These are phyloP conservation scores for Lepidopterella palustris DNA, from an alignment of 495 filamentous ascomycete genomes.

Conservation along the genomic window DNA sequence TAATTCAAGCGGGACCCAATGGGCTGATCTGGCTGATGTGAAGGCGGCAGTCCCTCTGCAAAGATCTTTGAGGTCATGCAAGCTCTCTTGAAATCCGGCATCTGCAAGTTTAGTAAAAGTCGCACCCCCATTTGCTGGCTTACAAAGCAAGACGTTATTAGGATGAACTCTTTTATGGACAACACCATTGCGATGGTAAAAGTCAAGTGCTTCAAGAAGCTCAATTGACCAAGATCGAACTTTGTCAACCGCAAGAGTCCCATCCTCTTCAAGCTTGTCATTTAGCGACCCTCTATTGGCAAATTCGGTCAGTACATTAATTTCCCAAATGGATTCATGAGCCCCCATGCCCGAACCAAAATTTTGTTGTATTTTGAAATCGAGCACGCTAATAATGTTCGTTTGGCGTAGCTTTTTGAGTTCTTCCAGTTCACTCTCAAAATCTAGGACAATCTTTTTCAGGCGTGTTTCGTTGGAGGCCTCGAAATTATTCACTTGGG, in stretches of 20 bases:
- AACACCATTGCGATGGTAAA: constrained; percentile 73
- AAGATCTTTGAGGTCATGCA: constrained; percentile 52
- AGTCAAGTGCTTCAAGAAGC: constrained; percentile 83
- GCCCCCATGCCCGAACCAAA: constrained; percentile 28
- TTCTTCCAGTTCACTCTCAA: constrained; percentile 64
- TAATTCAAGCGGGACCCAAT: constrained; percentile 79
- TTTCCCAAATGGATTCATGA: too few relatives aligned
- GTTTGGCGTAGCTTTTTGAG: constrained; percentile 67
- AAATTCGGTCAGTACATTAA: constrained; percentile 72
- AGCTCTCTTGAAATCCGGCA: constrained; percentile 56
- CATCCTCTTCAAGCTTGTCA: constrained; percentile 72
- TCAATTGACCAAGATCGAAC: constrained; percentile 81
- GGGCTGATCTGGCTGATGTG: constrained; percentile 52
- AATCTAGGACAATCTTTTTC: constrained; percentile 60
- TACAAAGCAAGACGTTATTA: constrained; percentile 65
- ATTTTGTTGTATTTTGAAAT: constrained; percentile 62
- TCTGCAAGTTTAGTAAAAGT: constrained; percentile 60
- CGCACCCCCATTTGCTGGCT: constrained; percentile 50
- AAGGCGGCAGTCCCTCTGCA: constrained; percentile 38
- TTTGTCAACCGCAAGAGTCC: constrained; percentile 61
- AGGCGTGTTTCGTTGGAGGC: constrained; percentile 37
- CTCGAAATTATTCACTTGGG: constrained; percentile 51
- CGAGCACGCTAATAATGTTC: constrained; percentile 70
- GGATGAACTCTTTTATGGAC: constrained; percentile 74
- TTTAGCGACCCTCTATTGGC: constrained; percentile 75